Conservation (phyloP, 2,329 filamentous ascomycete genomes). For the Pleurostoma richardsiae region DNA sequence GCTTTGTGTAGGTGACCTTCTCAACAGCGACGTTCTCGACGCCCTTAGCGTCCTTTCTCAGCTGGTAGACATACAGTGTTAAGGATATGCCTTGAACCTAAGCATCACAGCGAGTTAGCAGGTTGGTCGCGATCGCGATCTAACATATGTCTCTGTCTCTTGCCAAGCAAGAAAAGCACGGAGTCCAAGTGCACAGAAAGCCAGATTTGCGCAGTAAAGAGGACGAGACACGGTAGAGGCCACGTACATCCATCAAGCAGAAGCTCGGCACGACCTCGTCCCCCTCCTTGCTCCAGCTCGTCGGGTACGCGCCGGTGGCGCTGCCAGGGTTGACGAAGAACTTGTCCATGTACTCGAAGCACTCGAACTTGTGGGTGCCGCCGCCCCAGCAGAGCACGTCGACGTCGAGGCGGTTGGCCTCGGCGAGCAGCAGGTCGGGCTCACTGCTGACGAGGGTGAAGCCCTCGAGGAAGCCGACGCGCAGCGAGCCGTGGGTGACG, state of each 20-base stretch:
- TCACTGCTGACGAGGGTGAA: slow-evolving; percentile 64
- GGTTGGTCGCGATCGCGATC: neutral
- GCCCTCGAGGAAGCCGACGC: slow-evolving; percentile 63
- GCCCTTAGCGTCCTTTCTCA: slow-evolving; percentile 72
- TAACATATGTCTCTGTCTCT: neutral
- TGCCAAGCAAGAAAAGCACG: neutral
- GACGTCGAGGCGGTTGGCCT: slow-evolving; percentile 64
- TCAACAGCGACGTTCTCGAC: slow-evolving; percentile 77
- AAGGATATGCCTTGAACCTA: slow-evolving; percentile 95
- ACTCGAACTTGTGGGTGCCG: slow-evolving; percentile 64
- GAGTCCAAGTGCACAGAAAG: too few relatives aligned
- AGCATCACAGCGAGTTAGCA: slow-evolving; percentile 3
- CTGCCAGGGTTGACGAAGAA: slow-evolving; percentile 68
- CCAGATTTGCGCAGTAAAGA: neutral
- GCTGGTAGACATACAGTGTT: slow-evolving; percentile 89
- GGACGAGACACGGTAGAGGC: neutral
- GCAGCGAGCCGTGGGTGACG: slow-evolving; percentile 60
- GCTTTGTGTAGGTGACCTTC: slow-evolving; percentile 82
- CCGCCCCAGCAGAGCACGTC: slow-evolving; percentile 66
- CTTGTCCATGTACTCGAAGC: slow-evolving; percentile 70
- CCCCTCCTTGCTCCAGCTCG: slow-evolving; percentile 51
- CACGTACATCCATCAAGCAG: slow-evolving; percentile 93
- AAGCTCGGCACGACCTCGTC: slow-evolving; percentile 85
- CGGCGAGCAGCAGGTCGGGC: slow-evolving; percentile 61
- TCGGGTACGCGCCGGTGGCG: slow-evolving; percentile 58